Evolutionary conservation across 176 grass and related monocot genomes (phyloP).

Genomic region (bread wheat (Triticum aestivum)): DNA sequence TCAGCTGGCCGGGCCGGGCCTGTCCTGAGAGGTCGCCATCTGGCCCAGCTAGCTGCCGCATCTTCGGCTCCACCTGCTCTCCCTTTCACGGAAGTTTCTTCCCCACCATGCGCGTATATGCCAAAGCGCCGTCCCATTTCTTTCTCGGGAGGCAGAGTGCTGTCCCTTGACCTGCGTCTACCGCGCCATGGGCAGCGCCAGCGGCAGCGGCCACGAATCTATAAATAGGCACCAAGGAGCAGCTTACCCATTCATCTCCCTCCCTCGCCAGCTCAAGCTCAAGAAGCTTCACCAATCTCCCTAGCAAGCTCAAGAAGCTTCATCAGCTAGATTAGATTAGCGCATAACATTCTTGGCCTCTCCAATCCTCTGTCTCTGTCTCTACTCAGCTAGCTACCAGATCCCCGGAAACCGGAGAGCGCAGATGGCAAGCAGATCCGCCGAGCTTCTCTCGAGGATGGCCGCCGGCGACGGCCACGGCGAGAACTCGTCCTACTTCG

Average conservation of each 20-base stretch:
- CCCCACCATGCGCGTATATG: not conserved
- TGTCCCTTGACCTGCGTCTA: not conserved
- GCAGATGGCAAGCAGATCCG: not conserved
- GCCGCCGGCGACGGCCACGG: conserved; percentile 71
- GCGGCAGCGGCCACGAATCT: not conserved
- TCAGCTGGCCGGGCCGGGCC: not conserved
- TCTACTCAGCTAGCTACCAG: not conserved
- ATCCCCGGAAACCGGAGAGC: not conserved
- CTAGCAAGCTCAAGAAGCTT: not conserved
- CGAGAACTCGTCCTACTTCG: conserved; percentile 84
- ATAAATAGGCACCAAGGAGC: not conserved
- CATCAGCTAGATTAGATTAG: not conserved
- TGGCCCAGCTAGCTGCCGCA: not conserved
- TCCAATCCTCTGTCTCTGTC: not conserved
- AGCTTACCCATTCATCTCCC: not conserved
- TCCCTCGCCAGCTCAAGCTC: not conserved
- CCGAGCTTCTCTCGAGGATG: conserved; percentile 57
- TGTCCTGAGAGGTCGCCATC: not conserved
- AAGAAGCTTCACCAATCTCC: not conserved
- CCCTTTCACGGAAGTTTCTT: not conserved
- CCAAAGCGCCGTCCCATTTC: not conserved
- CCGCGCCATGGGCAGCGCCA: not conserved
- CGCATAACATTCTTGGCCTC: not conserved
- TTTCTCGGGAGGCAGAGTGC: no score
- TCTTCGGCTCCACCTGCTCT: not conserved